A percentile compares a stretch with the other conserved stretches of the same genome.
These are phyloP conservation scores for Apiotrichum gamsii DNA, from an alignment of 1,284 basidiomycete species.

Conservation along the genomic window DNA sequence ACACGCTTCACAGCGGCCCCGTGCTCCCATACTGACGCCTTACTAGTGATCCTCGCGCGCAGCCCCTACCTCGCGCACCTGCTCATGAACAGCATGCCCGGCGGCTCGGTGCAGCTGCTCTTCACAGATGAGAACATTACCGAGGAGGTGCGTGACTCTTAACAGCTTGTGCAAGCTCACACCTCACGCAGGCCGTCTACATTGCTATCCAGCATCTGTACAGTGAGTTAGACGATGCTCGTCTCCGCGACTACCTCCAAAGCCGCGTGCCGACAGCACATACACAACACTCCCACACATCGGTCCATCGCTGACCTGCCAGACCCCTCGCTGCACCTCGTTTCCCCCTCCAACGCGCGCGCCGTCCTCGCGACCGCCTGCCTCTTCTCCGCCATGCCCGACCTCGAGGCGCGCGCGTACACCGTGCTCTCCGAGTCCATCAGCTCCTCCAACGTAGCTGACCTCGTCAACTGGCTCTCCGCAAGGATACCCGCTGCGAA, in stretches of 20 bases:
- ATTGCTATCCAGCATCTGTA: slow-evolving; percentile 43
- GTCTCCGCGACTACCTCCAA: no score
- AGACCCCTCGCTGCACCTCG: slow-evolving; percentile 36
- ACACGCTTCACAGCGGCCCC: neutral
- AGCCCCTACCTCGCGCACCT: slow-evolving; percentile 77
- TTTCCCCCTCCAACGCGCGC: slow-evolving; percentile 69
- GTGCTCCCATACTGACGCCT: neutral
- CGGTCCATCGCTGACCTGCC: slow-evolving; percentile 1
- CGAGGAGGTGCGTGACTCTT: slow-evolving; percentile 58
- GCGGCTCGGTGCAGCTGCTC: slow-evolving; percentile 62
- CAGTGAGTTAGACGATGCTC: slow-evolving; percentile 18
- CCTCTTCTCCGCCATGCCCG: slow-evolving; percentile 75
- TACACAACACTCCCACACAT: neutral
- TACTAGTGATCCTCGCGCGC: slow-evolving; percentile 70
- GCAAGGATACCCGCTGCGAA: slow-evolving; percentile 5
- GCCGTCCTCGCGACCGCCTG: slow-evolving; percentile 73
- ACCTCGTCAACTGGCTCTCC: slow-evolving; percentile 67
- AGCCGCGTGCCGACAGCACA: no score
- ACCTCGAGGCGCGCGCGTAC: slow-evolving; percentile 71
- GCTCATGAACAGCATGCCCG: slow-evolving; percentile 60
- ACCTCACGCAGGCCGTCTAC: slow-evolving; percentile 31
- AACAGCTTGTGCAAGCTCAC: neutral
- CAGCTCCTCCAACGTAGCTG: slow-evolving; percentile 61
- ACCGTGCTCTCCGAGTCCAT: slow-evolving; percentile 66
- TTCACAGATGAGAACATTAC: slow-evolving; percentile 72